phyloP scores from a whole-genome alignment of 768 basidiomycete species.

The Naganishia randhawae region DNA sequence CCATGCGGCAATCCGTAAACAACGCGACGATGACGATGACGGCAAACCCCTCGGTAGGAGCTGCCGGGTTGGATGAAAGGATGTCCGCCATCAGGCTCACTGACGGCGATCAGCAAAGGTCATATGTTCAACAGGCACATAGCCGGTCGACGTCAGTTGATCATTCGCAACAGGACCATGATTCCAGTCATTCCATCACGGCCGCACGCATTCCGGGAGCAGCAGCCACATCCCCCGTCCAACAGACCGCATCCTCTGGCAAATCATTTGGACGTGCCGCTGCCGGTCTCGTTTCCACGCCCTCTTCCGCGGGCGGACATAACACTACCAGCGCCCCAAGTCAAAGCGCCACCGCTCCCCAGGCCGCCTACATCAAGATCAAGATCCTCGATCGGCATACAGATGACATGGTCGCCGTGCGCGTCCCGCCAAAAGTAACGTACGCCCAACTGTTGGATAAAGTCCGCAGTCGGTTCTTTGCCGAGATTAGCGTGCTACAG shows the following conservation, averaged over 20 bases:
- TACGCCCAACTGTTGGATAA: conserved; percentile 85
- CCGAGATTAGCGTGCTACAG: conserved; percentile 63
- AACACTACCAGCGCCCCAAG: neutral
- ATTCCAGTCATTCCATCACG: neutral
- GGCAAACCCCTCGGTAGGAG: neutral
- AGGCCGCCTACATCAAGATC: conserved; percentile 84
- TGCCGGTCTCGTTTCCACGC: neutral
- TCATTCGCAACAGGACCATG: conserved; percentile 9
- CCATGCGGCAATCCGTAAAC: conserved; percentile 3
- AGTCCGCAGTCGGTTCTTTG: conserved; percentile 78
- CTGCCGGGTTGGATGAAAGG: conserved; percentile 43
- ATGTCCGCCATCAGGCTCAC: conserved; percentile 34
- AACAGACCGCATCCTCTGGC: conserved; percentile 9
- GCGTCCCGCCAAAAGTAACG: conserved; percentile 87
- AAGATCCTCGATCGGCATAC: conserved; percentile 92
- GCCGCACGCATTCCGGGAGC: conserved; percentile 17
- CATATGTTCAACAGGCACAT: neutral
- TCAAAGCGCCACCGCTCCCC: conserved; percentile 23
- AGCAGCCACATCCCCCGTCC: conserved; percentile 7
- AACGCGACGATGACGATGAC: neutral
- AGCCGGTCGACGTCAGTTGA: neutral
- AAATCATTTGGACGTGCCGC: neutral
- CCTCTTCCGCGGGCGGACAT: neutral
- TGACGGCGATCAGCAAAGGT: neutral
- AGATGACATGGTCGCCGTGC: conserved; percentile 93